phyloP scores from a whole-genome alignment of 2,329 filamentous ascomycete genomes.

The Cryphonectria naterciae region DNA sequence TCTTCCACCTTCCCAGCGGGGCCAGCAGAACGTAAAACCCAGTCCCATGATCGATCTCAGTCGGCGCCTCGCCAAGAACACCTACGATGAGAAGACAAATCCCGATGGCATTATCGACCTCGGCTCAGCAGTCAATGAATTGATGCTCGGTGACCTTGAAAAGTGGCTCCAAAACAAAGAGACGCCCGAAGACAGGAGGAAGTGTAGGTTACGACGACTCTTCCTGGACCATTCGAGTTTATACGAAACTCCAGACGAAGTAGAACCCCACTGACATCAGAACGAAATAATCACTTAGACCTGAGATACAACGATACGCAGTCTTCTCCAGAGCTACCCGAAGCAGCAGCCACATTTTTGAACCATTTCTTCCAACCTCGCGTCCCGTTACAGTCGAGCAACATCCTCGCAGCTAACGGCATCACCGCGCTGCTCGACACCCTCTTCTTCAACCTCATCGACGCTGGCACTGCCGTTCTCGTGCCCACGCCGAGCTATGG shows the following conservation, averaged over 20 bases:
- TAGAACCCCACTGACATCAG: not conserved
- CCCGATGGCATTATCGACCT: slow-evolving; percentile 25
- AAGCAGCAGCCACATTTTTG: slow-evolving; percentile 23
- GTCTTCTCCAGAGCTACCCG: slow-evolving; percentile 19
- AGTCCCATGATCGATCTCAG: slow-evolving; percentile 27
- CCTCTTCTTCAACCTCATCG: slow-evolving; percentile 26
- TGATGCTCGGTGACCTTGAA: slow-evolving; percentile 26
- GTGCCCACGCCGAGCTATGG: slow-evolving; percentile 26
- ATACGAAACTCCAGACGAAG: too few relatives aligned
- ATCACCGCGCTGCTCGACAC: slow-evolving; percentile 25
- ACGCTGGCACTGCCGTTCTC: slow-evolving; percentile 22
- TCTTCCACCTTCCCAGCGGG: slow-evolving; percentile 23
- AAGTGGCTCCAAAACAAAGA: slow-evolving; percentile 19
- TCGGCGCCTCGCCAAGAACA: slow-evolving; percentile 18
- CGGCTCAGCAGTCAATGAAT: slow-evolving; percentile 22
- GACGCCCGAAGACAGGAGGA: slow-evolving; percentile 14
- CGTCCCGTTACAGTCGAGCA: slow-evolving; percentile 14
- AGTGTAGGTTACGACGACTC: slow-evolving; percentile 6
- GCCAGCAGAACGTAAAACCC: slow-evolving; percentile 24
- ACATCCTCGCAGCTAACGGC: slow-evolving; percentile 24
- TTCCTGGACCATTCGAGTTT: too few relatives aligned
- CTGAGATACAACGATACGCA: slow-evolving; percentile 27
- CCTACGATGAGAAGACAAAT: slow-evolving; percentile 23
- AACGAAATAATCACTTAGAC: slow-evolving; percentile 2
- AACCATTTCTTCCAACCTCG: slow-evolving; percentile 23